Evolutionary conservation across 257 asterid genomes (phyloP), one percentile per base, ranked within the genome.

Genomic region (Orobanche coerulescens): DNA sequence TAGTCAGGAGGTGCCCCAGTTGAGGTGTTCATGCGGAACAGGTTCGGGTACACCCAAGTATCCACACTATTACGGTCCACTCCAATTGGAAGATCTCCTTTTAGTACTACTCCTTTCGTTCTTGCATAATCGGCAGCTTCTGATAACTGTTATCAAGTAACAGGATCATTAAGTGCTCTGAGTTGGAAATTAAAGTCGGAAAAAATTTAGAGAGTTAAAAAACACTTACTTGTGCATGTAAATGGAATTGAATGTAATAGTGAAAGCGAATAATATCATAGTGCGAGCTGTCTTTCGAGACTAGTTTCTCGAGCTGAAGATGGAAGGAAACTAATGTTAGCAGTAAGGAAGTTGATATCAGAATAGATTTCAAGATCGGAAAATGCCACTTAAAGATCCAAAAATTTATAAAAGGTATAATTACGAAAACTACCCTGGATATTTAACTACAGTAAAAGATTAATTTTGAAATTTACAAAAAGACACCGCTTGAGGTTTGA

Each of bases 1-100:
- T 92, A 86, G 55, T 92, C 98, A 1, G 97, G 98, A 31, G 98
- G 98, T 6, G 98, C 98, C 49, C 98, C 98, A 15, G 97, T 92
- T 12, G 98, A 81, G 66, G 98, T 86, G 82, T 82, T 84, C 98
- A 88, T 92, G 68, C 95, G 87, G 52, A 92, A 92, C 67, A 92
- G 85, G 72, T 73, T 84, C 16, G 97, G 98, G 62, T 86, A 74
- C 52, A 92, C 97, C 98, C 97, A 92, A 37, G 98, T 92, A 76
- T 92, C 98, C 61, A 92, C 97, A 48, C 98, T 88, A 67, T 84
- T 86, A 61, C 88, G 82, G 63, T 89, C 95, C 59, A 92, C 98
- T 48, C 98, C 98, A 22, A 92, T 92, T 6, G 98, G 98, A 67
- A 92, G 91, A 72, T 92, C 98, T 31, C 97, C 98, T 86, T 92